Evolutionary conservation across 2,329 filamentous ascomycete genomes (phyloP).

Genomic region (Talaromyces atroroseus): DNA sequence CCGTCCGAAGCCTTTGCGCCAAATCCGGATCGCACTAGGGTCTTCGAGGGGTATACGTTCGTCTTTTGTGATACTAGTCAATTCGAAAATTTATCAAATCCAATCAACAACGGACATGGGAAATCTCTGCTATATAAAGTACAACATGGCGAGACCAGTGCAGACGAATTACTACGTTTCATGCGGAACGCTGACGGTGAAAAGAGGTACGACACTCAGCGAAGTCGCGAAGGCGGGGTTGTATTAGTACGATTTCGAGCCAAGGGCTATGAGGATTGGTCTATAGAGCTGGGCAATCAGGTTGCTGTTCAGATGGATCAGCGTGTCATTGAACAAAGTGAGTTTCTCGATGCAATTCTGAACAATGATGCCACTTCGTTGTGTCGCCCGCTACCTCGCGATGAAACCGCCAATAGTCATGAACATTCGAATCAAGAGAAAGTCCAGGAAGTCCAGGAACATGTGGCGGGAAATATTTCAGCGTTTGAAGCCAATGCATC

Average conservation of each 20-base stretch:
- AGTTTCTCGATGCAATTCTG: constrained; percentile 86
- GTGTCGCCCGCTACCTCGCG: constrained; percentile 56
- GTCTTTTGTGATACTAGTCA: constrained; percentile 75
- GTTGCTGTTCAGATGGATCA: constrained; percentile 71
- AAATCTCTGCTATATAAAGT: constrained; percentile 69
- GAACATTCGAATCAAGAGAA: constrained; percentile 25
- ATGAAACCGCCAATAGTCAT: constrained; percentile 37
- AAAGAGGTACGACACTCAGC: constrained; percentile 61
- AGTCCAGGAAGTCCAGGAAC: constrained; percentile 10
- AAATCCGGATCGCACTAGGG: constrained; percentile 56
- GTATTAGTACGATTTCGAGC: constrained; percentile 70
- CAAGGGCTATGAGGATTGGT: constrained; percentile 61
- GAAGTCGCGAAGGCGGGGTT: constrained; percentile 61
- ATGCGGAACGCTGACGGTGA: constrained; percentile 70
- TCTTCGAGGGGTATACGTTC: constrained; percentile 86
- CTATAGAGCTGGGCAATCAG: constrained; percentile 59
- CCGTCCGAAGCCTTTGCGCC: constrained; percentile 67
- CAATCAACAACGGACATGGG: constrained; percentile 72
- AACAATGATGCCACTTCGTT: constrained; percentile 70
- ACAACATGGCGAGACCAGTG: constrained; percentile 56
- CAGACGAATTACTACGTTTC: constrained; percentile 71
- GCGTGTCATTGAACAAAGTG: constrained; percentile 78
- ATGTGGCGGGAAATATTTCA: not conserved
- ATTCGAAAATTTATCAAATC: constrained; percentile 66
- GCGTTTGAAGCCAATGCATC: constrained; percentile 16